Percentiles rank a stretch among this genome's conserved stretches.
Evolutionary conservation across 352 stramenopile species (phyloP).

Genomic region (Globisporangium rhizosaccharum): DNA sequence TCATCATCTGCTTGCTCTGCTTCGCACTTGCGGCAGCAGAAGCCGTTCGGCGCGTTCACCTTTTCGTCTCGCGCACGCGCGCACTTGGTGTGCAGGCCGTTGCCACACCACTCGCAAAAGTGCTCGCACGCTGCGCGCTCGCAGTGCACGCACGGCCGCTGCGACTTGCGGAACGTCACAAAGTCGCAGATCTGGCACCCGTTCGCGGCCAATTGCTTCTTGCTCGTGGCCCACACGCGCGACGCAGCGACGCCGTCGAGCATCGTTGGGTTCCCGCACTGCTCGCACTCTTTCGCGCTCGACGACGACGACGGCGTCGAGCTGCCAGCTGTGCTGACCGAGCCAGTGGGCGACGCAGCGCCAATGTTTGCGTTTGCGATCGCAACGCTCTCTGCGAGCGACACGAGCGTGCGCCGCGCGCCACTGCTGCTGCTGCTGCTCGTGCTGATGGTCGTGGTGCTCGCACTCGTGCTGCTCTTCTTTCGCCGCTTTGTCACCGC

Average conservation of each 20-base stretch:
- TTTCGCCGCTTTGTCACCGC: constrained; percentile 13
- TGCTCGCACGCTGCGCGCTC: constrained; percentile 53
- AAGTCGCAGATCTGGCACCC: constrained; percentile 83
- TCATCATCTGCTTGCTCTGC: constrained; percentile 59
- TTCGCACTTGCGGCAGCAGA: constrained; percentile 74
- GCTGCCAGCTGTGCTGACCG: constrained; percentile 9
- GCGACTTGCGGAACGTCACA: constrained; percentile 59
- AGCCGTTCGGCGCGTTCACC: constrained; percentile 44
- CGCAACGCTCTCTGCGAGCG: constrained; percentile 8
- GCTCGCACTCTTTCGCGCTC: constrained; percentile 41
- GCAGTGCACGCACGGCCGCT: constrained; percentile 66
- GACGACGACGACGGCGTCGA: constrained; percentile 15
- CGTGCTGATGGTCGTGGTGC: background rate
- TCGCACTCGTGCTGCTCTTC: background rate
- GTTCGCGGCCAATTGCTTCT: constrained; percentile 42
- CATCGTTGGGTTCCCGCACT: constrained; percentile 30
- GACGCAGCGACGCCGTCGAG: constrained; percentile 29
- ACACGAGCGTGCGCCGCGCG: constrained; percentile 21
- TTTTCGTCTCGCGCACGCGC: constrained; percentile 46
- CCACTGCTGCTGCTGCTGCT: constrained; percentile 15
- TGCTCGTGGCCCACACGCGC: constrained; percentile 32
- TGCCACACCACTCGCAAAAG: constrained; percentile 84
- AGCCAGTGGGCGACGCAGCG: constrained; percentile 8
- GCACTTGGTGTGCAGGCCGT: constrained; percentile 75
- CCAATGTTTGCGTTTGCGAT: constrained; percentile 6